Evolutionary conservation across 2,329 filamentous ascomycete genomes (phyloP), one percentile per base, ranked within the genome.

Genomic region (Phymatotrichopsis omnivora): DNA sequence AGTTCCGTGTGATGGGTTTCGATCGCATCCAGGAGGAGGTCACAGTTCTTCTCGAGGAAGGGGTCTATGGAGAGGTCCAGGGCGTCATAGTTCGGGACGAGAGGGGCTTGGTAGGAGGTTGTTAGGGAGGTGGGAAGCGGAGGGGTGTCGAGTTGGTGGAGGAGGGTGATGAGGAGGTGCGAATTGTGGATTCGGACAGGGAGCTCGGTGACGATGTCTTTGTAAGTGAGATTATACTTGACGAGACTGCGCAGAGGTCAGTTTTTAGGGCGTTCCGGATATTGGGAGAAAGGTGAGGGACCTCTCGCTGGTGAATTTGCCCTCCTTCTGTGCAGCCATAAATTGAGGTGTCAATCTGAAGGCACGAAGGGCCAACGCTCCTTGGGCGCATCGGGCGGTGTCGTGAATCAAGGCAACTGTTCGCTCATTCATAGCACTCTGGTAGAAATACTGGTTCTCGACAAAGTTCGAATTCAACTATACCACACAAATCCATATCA

Each of bases 1-100:
- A 93, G 82, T 68, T 98, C 91, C 50, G 87, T 94, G 70, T 96
- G 91, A 72, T 98, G 91, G 45, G 82, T 82, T 72, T 98, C 91
- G 64, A 98, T 94, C 71, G 82, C 86, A 63, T 98, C 91, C 53
- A 96, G 78, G 46, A 98, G 77, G 57, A 95, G 77, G 63, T 98
- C 89, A 69, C 86, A 94, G 41, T 89, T 94, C 76, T 95, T 94
- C 74, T 96, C 89, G 36, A 98, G 78, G 74, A 93, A 94, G 24
- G 91, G 91, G 64, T 98, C 91, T 66, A 96, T 93, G 56, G 82
- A 85, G 53, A 98, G 78, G 59, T 94, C 85, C 47, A 98, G 78
- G 55, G 78, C 78, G 61, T 95, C 87, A 64, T 86, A 80, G 62
- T 93, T 94, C 42, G 89, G 89, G 62, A 83, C 80, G 39, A 95